Evolutionary conservation across 495 filamentous ascomycete genomes (phyloP), one percentile per base, ranked within the genome.

Genomic region (Penicillium cataractarum): DNA sequence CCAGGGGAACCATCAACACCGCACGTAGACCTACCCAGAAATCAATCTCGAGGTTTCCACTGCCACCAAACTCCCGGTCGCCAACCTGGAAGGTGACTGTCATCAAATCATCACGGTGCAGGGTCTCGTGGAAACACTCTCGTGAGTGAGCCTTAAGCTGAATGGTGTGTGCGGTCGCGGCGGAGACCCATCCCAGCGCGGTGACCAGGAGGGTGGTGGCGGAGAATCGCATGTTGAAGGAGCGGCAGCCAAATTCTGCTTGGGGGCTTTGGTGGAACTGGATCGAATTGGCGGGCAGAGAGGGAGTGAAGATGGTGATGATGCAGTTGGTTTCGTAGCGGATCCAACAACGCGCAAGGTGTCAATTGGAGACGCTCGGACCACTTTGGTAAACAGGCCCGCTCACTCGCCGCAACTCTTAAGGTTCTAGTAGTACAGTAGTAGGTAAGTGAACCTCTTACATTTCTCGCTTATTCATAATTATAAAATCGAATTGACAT

Each of bases 31-130:
- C 59, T 88, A 97, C 95, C 95, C 93, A 99, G 76, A 98, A 98
- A 76, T 98, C 95, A 74, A 98, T 86, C 66, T 98, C 95, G 19
- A 99, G 81, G 71, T 97, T 98, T 13, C 95, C 94, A 42, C 92
- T 93, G 17, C 91, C 89, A 31, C 94, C 95, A 76, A 97, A 98
- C 69, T 99, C 95, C 58, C 96, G 79, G 74, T 99, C 95, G 66
- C 96, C 95, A 61, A 98, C 93, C 81, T 98, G 95, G 82, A 97
- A 99, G 17, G 93, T 95, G 32, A 99, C 94, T 10, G 93, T 97
- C 95, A 99, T 99, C 76, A 89, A 89, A 80, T 99, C 95, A 76
- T 97, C 95, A 67, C 83, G 86, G 80, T 97, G 93, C 44, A 99
- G 87, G 52, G 80, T 75, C 80, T 99, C 95, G 84, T 97, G 92